These are phyloP conservation scores for Nothomitra cinnamomea DNA, from an alignment of 2,329 filamentous ascomycete species.

Conservation along the genomic window DNA sequence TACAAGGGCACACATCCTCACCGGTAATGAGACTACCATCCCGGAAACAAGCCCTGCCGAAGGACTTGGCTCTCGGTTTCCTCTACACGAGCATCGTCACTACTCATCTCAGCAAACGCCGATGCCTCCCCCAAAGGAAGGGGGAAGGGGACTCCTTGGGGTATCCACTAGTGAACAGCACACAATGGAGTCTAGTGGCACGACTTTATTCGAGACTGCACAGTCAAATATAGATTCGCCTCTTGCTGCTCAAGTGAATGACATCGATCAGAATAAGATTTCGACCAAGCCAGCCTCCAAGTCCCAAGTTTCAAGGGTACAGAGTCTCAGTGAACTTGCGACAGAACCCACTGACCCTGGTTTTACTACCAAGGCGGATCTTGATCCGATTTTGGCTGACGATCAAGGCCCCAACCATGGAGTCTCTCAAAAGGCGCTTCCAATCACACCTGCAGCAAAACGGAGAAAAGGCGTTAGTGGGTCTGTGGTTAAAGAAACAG, in stretches of 20 bases:
- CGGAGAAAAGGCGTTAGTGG: background rate
- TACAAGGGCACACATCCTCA: background rate
- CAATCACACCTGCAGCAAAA: background rate
- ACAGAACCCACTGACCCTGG: background rate
- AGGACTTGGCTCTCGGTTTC: background rate
- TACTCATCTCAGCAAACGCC: background rate
- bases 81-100: background rate
- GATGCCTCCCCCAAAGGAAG: background rate
- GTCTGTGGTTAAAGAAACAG: background rate
- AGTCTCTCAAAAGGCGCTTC: background rate
- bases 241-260: background rate
- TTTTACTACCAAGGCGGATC: background rate
- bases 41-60: constrained; percentile 5
- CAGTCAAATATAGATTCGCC: background rate
- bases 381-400: background rate
- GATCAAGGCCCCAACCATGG: background rate
- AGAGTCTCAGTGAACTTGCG: background rate
- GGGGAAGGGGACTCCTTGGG: background rate
- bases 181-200: background rate
- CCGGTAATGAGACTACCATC: constrained; percentile 1
- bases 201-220: constrained; percentile 4
- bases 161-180: background rate
- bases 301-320: background rate
- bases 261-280: background rate
- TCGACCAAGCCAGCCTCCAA: background rate